Conservation (phyloP, 768 basidiomycete species). For the Suillus clintonianus region DNA sequence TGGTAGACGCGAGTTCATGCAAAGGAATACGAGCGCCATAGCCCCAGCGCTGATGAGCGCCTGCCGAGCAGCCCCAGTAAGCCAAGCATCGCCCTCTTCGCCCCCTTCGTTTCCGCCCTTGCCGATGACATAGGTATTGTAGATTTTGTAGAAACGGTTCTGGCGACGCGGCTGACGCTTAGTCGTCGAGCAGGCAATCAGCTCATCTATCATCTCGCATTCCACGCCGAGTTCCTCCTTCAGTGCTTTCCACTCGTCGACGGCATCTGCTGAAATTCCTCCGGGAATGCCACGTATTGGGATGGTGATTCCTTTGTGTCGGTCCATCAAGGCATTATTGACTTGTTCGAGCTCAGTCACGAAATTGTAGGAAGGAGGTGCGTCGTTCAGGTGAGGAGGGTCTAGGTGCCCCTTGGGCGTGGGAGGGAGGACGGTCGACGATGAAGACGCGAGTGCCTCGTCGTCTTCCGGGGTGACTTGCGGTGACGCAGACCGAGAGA, state of each 20-base stretch:
- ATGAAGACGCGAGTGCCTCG: slow-evolving; percentile 69
- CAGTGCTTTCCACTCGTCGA: slow-evolving; percentile 77
- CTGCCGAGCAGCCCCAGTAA: slow-evolving; percentile 44
- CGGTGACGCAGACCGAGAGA: slow-evolving; percentile 49
- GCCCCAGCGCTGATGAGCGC: slow-evolving; percentile 61
- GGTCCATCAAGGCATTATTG: slow-evolving; percentile 63
- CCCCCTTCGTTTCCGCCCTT: slow-evolving; percentile 18
- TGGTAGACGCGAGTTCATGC: slow-evolving; percentile 46
- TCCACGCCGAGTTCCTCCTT: slow-evolving; percentile 80
- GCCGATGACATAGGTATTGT: slow-evolving; percentile 69
- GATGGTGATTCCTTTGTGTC: slow-evolving; percentile 61
- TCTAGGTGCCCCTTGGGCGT: slow-evolving; percentile 57
- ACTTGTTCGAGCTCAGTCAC: slow-evolving; percentile 47
- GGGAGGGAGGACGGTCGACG: slow-evolving; percentile 70
- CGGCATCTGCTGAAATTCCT: slow-evolving; percentile 65
- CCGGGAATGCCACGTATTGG: slow-evolving; percentile 45
- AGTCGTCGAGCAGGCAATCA: slow-evolving; percentile 49
- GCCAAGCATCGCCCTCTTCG: slow-evolving; percentile 22
- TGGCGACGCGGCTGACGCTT: slow-evolving; percentile 37
- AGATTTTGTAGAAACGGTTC: slow-evolving; percentile 80
- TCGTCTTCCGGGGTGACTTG: slow-evolving; percentile 34
- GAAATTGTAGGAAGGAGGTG: slow-evolving; percentile 76
- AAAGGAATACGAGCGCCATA: slow-evolving; percentile 60
- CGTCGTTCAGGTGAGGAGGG: slow-evolving; percentile 41
- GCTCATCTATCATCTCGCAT: slow-evolving; percentile 74